Percentiles rank a stretch among this genome's conserved stretches.
phyloP scores from a whole-genome alignment of 345 rosid species.

The Populus deltoides region DNA sequence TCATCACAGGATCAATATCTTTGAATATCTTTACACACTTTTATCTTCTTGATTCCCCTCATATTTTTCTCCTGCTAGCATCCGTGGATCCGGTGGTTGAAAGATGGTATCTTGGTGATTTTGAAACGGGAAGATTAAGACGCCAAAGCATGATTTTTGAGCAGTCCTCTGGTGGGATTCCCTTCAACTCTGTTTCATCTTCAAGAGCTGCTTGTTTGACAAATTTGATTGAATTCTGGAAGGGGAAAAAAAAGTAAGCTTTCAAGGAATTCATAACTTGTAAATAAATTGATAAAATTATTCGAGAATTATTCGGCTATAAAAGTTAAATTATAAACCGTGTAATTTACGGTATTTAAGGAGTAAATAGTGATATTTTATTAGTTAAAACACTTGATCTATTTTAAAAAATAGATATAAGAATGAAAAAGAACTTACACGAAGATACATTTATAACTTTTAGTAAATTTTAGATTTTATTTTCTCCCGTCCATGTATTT shows the following conservation, averaged over 20 bases:
- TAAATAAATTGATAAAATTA: too few species aligned
- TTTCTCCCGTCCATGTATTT: too few species aligned
- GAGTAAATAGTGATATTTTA: too few species aligned
- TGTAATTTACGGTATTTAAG: too few species aligned
- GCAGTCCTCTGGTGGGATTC: conserved; percentile 69
- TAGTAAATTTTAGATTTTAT: too few species aligned
- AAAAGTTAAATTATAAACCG: too few species aligned
- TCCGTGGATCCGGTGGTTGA: too few species aligned
- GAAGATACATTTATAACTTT: too few species aligned
- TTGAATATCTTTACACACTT: neutral
- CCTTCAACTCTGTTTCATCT: conserved; percentile 73
- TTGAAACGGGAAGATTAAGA: conserved; percentile 34
- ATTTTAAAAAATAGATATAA: too few species aligned
- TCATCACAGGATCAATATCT: neutral
- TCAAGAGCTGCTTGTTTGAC: conserved; percentile 78
- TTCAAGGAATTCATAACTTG: neutral
- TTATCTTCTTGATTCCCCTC: neutral
- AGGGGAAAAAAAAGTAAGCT: neutral
- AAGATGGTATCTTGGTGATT: neutral
- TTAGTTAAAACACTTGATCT: too few species aligned
- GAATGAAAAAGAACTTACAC: too few species aligned
- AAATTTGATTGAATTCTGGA: conserved; percentile 76
- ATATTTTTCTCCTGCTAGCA: neutral
- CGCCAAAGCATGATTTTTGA: conserved; percentile 89
- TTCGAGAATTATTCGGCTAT: too few species aligned